Conservation (phyloP, 2,329 filamentous ascomycete genomes). For the Didymellaceae sp. region DNA sequence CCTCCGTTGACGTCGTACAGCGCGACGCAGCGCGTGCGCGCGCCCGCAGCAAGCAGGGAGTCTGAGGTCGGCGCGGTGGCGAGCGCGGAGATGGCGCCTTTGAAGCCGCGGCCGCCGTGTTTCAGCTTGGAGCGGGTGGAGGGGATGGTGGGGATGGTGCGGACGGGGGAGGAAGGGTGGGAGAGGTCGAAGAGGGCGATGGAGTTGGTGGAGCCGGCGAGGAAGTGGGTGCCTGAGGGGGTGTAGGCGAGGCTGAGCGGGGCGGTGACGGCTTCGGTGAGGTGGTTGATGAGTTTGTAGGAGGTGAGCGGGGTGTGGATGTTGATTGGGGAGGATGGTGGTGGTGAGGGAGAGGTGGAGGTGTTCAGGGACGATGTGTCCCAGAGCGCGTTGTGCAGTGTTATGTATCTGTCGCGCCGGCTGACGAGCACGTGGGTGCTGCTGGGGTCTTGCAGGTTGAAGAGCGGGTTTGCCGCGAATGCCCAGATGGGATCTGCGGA, state of each 20-base stretch:
- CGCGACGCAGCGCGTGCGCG: constrained; percentile 62
- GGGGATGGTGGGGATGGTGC: constrained; percentile 54
- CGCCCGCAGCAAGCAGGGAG: constrained; percentile 62
- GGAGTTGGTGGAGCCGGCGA: constrained; percentile 62
- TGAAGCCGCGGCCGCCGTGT: constrained; percentile 59
- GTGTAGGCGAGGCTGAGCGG: constrained; percentile 63
- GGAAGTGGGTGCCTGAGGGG: constrained; percentile 57
- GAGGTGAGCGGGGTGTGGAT: constrained; percentile 50
- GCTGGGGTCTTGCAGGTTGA: constrained; percentile 57
- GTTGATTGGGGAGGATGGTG: constrained; percentile 20
- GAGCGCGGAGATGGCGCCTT: constrained; percentile 62
- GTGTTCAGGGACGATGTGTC: constrained; percentile 28
- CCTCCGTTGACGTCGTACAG: constrained; percentile 61
- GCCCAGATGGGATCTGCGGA: constrained; percentile 61
- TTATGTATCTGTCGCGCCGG: constrained; percentile 62
- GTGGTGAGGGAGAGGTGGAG: neutral
- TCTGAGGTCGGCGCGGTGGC: constrained; percentile 47
- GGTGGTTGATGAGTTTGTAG: constrained; percentile 62
- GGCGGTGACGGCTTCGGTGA: constrained; percentile 63
- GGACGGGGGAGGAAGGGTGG: constrained; percentile 55
- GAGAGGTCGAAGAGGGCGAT: constrained; percentile 64
- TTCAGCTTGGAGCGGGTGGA: constrained; percentile 51
- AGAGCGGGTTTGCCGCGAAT: constrained; percentile 62
- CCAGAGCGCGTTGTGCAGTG: constrained; percentile 61
- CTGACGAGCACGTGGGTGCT: constrained; percentile 61